Evolutionary conservation across 75 land plant genomes (phyloP).

Genomic region (Cunninghamia lanceolata): DNA sequence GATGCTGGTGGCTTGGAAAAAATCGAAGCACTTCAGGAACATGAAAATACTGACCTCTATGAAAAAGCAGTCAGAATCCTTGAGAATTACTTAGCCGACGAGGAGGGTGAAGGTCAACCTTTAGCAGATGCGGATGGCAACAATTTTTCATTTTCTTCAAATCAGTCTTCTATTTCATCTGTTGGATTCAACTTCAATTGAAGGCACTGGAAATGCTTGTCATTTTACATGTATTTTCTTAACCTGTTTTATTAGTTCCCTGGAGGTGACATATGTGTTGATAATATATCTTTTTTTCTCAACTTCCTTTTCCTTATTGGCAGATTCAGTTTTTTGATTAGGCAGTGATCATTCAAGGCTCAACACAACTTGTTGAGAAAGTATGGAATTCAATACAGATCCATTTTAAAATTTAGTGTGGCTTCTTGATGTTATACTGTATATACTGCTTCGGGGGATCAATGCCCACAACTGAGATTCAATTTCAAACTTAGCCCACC

Average conservation of each 20-base stretch:
- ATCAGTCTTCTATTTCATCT: neutral
- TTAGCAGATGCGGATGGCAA: neutral
- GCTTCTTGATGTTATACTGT: neutral
- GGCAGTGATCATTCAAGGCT: neutral
- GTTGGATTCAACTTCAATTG: neutral
- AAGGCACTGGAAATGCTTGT: neutral
- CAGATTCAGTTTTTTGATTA: neutral
- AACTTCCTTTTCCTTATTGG: neutral
- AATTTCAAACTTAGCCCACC: neutral
- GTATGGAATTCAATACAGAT: neutral
- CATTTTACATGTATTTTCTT: neutral
- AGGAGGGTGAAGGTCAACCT: neutral
- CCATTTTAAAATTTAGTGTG: neutral
- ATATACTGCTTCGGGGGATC: neutral
- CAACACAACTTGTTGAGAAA: neutral
- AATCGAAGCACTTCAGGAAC: constrained; percentile 32
- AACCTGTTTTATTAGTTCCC: neutral
- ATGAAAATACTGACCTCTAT: constrained; percentile 33
- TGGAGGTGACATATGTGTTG: neutral
- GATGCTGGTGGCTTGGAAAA: constrained; percentile 41
- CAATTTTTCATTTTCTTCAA: neutral
- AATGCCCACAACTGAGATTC: neutral
- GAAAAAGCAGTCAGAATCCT: constrained; percentile 34
- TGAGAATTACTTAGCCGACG: constrained; percentile 28
- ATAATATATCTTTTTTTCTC: neutral